Base-by-base conservation (phyloP, 2,329 filamentous ascomycete species). In the Aspergillus transmontanensis region DNA sequence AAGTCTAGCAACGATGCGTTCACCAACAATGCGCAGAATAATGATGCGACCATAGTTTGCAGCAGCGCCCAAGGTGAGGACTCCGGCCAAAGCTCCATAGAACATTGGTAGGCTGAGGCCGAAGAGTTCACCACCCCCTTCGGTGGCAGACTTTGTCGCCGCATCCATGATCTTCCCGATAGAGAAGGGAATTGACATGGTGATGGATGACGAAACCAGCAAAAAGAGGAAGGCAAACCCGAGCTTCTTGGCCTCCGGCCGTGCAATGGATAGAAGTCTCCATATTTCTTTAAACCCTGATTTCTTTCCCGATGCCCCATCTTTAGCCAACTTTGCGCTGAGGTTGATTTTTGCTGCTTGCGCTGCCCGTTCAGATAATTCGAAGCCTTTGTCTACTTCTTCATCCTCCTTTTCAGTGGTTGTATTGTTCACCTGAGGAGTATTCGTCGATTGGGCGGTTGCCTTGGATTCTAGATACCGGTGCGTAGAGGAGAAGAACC, bases 1-100 rank as follows among this genome's bases (percentile, higher is more conserved):
- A 60, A 99, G 84, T 69, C 94, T 88, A 12, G 94, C 90, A 59
- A 99, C 95, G 63, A 99, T 95, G 48, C 95, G 87, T 79, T 99
- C 95, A 66, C 95, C 96, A 9, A 99, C 92, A 65, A 98, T 95
- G 30, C 95, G 89, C 26, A 99, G 86, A 59, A 98, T 89, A 62
- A 98, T 90, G 71, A 99, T 96, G 68, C 95, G 89, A 36, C 93
- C 91, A 78, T 97, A 99, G 79, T 97, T 99, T 53, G 94, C 93
- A 60, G 87, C 87, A 32, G 95, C 95, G 63, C 96, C 95, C 10
- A 96, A 73, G 1, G 91, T 90, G 63, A 99, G 85, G 57, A 98
- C 85, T 7, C 84, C 82, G 39, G 84, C 94, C 50, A 99, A 85
- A 30, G 88, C 92, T 58, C 89, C 80, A 79, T 97, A 99, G 83